Percentiles rank a stretch among this genome's conserved stretches.
phyloP scores from a whole-genome alignment of 306 rosid species.

The Trifolium pratense region DNA sequence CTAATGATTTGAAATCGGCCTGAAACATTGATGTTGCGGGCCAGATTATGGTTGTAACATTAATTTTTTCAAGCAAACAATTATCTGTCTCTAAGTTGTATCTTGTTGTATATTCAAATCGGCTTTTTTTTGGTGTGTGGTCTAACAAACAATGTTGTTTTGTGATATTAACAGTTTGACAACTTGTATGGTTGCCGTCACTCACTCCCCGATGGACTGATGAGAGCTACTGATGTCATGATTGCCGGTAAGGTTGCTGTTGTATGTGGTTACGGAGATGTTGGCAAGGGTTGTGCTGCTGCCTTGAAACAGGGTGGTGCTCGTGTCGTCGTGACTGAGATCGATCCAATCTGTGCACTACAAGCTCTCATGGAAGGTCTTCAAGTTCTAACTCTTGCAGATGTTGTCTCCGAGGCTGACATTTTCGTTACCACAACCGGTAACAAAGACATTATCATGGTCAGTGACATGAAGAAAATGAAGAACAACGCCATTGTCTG shows the following conservation, averaged over 20 bases:
- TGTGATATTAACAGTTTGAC: conserved; percentile 65
- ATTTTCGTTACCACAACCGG: conserved; percentile 96
- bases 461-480: conserved; percentile 85
- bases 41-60: no score
- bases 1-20: no score
- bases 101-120: no score
- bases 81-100: no score
- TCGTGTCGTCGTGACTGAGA: conserved; percentile 89
- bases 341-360: conserved; percentile 97
- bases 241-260: conserved; percentile 94
- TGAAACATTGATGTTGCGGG: no score
- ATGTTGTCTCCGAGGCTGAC: conserved; percentile 68
- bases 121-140: not conserved
- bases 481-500: conserved; percentile 95
- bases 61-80: no score
- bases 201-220: conserved; percentile 96
- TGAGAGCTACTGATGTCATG: conserved; percentile 99
- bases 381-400: conserved; percentile 72
- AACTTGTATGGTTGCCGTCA: conserved; percentile 99
- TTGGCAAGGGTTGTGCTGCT: conserved; percentile 97
- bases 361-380: conserved; percentile 96
- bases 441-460: conserved; percentile 96
- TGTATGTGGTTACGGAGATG: conserved; percentile 91
- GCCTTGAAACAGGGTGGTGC: conserved; percentile 96
- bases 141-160: conserved; percentile 4